Conservation (phyloP, 2,329 filamentous ascomycete genomes). For the Thermochaetoides dissita region DNA sequence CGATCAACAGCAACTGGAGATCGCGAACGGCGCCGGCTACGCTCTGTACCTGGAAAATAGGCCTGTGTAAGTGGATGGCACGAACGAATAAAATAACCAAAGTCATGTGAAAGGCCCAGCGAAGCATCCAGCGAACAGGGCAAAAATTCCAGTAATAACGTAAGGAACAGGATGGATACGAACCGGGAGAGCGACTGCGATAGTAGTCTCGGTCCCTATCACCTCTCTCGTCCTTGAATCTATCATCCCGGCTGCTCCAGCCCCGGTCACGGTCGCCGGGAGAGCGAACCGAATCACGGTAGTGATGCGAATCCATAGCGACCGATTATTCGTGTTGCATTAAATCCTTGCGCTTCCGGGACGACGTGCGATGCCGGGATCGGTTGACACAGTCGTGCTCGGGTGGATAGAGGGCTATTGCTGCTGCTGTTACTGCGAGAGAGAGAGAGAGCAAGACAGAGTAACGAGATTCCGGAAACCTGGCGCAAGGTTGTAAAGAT, state of each 20-base stretch:
- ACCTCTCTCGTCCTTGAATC: slow-evolving; percentile 37
- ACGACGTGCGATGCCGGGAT: too few relatives aligned
- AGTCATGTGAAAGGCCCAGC: neutral
- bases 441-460: too few relatives aligned
- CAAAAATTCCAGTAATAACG: too few relatives aligned
- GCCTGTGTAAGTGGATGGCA: slow-evolving; percentile 6
- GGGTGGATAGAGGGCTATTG: too few relatives aligned
- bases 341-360: too few relatives aligned
- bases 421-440: too few relatives aligned
- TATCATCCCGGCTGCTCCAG: slow-evolving; percentile 39
- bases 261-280: slow-evolving; percentile 30
- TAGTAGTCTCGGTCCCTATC: slow-evolving; percentile 47
- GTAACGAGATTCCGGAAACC: neutral
- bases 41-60: slow-evolving; percentile 35
- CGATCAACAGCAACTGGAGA: slow-evolving; percentile 60
- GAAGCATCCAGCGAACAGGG: neutral
- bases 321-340: too few relatives aligned
- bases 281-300: slow-evolving; percentile 40
- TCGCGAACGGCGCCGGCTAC: slow-evolving; percentile 48
- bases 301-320: slow-evolving; percentile 41
- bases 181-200: slow-evolving; percentile 57
- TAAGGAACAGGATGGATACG: slow-evolving; percentile 20
- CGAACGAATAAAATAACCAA: neutral
- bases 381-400: too few relatives aligned
- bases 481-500: neutral